phyloP scores from a whole-genome alignment of 2,329 filamentous ascomycete species.

The Graphilbum sp. region DNA sequence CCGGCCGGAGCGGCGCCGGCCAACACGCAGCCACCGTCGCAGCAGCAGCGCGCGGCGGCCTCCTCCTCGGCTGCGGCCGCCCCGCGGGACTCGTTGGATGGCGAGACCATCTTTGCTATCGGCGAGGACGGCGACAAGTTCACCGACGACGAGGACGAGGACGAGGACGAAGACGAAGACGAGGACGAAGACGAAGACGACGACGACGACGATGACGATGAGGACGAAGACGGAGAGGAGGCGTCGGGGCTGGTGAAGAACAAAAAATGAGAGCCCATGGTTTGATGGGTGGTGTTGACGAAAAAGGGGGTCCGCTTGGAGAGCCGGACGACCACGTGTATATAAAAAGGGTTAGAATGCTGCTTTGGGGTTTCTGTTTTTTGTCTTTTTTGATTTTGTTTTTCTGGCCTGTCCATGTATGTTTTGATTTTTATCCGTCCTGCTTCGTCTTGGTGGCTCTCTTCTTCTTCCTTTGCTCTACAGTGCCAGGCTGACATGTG shows the following conservation, averaged over 20 bases:
- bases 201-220: slow-evolving; percentile 71
- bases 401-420: background rate
- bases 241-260: slow-evolving; percentile 38
- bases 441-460: too few species aligned
- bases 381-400: background rate
- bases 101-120: slow-evolving; percentile 91
- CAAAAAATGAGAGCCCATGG: too few species aligned
- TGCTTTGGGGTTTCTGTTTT: background rate
- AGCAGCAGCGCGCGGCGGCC: background rate
- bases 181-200: slow-evolving; percentile 76
- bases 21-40: too few species aligned
- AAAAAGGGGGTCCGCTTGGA: too few species aligned
- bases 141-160: slow-evolving; percentile 73
- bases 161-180: slow-evolving; percentile 74
- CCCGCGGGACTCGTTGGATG: slow-evolving; percentile 48
- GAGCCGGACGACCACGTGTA: too few species aligned
- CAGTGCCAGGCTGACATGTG: too few species aligned
- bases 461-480: too few species aligned
- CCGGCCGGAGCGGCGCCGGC: too few species aligned
- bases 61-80: slow-evolving; percentile 15
- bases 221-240: slow-evolving; percentile 52
- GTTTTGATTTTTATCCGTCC: too few species aligned
- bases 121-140: slow-evolving; percentile 73
- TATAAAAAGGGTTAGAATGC: too few species aligned
- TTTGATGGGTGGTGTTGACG: too few species aligned